phyloP scores from a whole-genome alignment of 2,329 filamentous ascomycete genomes.

The Alternaria sp. region DNA sequence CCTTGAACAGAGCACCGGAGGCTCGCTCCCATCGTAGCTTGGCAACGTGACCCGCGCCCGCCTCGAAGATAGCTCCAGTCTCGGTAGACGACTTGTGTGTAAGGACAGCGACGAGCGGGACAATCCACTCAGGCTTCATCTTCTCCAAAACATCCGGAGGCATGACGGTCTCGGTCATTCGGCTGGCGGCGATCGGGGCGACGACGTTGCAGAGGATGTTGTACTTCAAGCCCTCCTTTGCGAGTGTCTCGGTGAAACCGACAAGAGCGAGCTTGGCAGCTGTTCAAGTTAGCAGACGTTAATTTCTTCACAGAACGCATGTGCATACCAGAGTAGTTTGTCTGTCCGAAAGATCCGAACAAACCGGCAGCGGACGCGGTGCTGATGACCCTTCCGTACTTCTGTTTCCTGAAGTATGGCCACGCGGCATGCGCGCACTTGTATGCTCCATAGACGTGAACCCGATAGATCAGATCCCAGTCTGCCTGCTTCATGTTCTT shows the following conservation, averaged over 20 bases:
- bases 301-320: background rate
- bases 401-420: slow-evolving; percentile 98
- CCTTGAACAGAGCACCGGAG: slow-evolving; percentile 85
- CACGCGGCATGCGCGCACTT: slow-evolving; percentile 94
- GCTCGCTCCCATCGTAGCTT: slow-evolving; percentile 97
- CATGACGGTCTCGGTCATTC: slow-evolving; percentile 96
- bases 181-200: slow-evolving; percentile 90
- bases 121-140: slow-evolving; percentile 92
- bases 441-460: slow-evolving; percentile 92
- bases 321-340: slow-evolving; percentile 81
- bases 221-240: slow-evolving; percentile 97
- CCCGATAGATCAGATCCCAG: slow-evolving; percentile 93
- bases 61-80: slow-evolving; percentile 90
- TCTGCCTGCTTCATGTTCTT: slow-evolving; percentile 98
- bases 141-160: slow-evolving; percentile 87
- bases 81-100: slow-evolving; percentile 88
- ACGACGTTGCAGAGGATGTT: slow-evolving; percentile 97
- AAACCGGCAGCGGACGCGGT: slow-evolving; percentile 95
- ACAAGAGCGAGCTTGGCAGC: slow-evolving; percentile 95
- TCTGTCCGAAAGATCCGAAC: slow-evolving; percentile 94
- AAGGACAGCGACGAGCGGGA: slow-evolving; percentile 87
- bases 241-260: slow-evolving; percentile 96
- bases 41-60: slow-evolving; percentile 87
- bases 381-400: slow-evolving; percentile 96
- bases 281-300: slow-evolving; percentile 38